Evolutionary conservation across 2,329 filamentous ascomycete genomes (phyloP), one percentile per base, ranked within the genome.

Genomic region (Harringtonia lauricola): DNA sequence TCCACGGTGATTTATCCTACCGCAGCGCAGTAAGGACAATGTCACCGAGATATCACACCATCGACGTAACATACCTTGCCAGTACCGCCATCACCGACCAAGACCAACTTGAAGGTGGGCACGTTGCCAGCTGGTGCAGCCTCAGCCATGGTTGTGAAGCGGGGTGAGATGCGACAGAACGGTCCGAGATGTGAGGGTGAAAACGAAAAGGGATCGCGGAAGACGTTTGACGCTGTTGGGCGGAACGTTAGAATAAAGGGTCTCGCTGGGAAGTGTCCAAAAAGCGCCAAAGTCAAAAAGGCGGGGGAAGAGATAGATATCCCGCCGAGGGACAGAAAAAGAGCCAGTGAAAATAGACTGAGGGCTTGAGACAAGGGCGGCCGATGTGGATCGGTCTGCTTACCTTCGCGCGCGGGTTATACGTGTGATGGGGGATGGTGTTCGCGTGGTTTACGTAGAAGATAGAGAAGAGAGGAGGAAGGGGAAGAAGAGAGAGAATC

Each of bases 61-160:
- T n/a, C n/a, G 26, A 39, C 18, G 31, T 46, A 63, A 51, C 81
- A 70, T 70, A 94, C 92, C 89, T 98, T 98, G 74, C 92, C 92
- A 61, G 92, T 98, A 79, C 92, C 92, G 71, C 92, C 92, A 66
- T 98, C 92, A 67, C 92, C 92, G 63, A 98, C 92, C 71, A 98
- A 87, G 67, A 98, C 92, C 61, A 98, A 86, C 86, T 98, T 98
- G 84, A 98, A 98, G 67, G 87, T 95, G 55, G 90, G 87, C 55
- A 72, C 60, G 51, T 55, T 54, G 53, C 65, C 59, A 64, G 65
- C 42, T 15, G 19, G 17, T 21, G 45, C 57, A 52, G 60, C 59
- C 55, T 71, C 65, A 68, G 83, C 78, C 86, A 92, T 94, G 59
- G 59, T 66, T 57, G 60, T 53, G 34, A 14, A 39, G n/a, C n/a